These are phyloP conservation scores for Zymoseptoria pseudotritici DNA, from an alignment of 2,329 filamentous ascomycete species.

Conservation along the genomic window DNA sequence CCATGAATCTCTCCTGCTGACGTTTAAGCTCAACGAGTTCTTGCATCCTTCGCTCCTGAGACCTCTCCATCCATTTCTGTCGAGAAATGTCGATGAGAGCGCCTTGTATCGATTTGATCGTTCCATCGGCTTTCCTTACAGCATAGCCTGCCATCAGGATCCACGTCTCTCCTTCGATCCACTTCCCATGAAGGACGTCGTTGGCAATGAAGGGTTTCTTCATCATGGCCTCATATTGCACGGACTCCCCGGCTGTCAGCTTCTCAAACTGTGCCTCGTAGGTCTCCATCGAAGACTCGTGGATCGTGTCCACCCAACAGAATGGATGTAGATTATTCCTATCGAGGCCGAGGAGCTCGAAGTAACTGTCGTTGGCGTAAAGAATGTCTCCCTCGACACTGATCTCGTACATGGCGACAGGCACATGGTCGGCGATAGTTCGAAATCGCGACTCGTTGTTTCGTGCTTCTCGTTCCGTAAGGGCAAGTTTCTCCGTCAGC, in stretches of 20 bases:
- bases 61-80: slow-evolving; percentile 33
- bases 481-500: slow-evolving; percentile 17
- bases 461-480: slow-evolving; percentile 16
- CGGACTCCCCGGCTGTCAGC: slow-evolving; percentile 13
- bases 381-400: slow-evolving; percentile 27
- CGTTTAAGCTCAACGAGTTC: slow-evolving; percentile 32
- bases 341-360: slow-evolving; percentile 21
- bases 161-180: slow-evolving; percentile 14
- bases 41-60: slow-evolving; percentile 31
- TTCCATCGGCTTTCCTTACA: slow-evolving; percentile 4
- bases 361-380: slow-evolving; percentile 34
- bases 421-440: slow-evolving; percentile 31
- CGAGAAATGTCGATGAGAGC: slow-evolving; percentile 34
- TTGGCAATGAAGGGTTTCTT: slow-evolving; percentile 9
- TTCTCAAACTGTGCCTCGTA: slow-evolving; percentile 13
- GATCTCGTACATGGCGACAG: slow-evolving; percentile 35
- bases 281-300: slow-evolving; percentile 6
- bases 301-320: slow-evolving; percentile 5
- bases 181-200: slow-evolving; percentile 11
- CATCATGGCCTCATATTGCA: slow-evolving; percentile 27
- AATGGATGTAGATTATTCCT: slow-evolving; percentile 7
- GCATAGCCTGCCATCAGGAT: slow-evolving; percentile 13
- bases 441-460: slow-evolving; percentile 30
- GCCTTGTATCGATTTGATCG: slow-evolving; percentile 30
- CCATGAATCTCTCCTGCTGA: slow-evolving; percentile 28